Percentiles rank a stretch among this genome's conserved stretches.
These are phyloP conservation scores for Letharia columbiana DNA, from an alignment of 495 filamentous ascomycete species.

Conservation along the genomic window DNA sequence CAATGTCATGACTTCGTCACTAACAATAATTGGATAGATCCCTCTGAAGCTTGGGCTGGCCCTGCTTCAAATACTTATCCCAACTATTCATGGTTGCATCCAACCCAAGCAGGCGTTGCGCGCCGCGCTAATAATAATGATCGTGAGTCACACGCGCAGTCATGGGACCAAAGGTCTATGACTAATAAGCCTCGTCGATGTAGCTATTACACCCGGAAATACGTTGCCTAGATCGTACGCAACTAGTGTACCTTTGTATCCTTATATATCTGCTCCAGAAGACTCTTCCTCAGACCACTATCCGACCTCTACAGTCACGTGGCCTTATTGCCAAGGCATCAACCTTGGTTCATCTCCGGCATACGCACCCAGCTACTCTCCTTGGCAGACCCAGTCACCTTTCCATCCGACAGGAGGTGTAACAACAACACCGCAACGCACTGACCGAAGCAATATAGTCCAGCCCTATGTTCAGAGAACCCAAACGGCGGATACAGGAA, in stretches of 20 bases:
- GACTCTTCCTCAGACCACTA: constrained; percentile 16
- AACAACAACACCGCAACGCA: constrained; percentile 8
- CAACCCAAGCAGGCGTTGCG: constrained; percentile 12
- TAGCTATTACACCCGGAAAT: neutral
- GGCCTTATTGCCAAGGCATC: constrained; percentile 23
- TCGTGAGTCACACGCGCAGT: constrained; percentile 22
- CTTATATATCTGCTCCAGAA: constrained; percentile 20
- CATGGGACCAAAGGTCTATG: constrained; percentile 16
- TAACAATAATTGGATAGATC: constrained; percentile 1
- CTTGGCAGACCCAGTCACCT: constrained; percentile 14
- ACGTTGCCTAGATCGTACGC: neutral
- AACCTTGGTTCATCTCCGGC: constrained; percentile 12
- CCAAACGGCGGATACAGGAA: constrained; percentile 4
- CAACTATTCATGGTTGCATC: constrained; percentile 20
- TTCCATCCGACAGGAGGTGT: constrained; percentile 8
- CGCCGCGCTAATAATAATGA: constrained; percentile 21
- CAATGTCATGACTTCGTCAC: neutral
- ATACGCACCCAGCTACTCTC: constrained; percentile 4
- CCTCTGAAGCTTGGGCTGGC: constrained; percentile 14
- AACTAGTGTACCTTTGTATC: constrained; percentile 9
- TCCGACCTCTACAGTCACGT: constrained; percentile 16
- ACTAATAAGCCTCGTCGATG: constrained; percentile 11
- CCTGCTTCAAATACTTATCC: constrained; percentile 14
- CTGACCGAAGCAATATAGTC: neutral
- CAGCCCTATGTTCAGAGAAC: constrained; percentile 21